A percentile compares a stretch with the other conserved stretches of the same genome.
Conservation (phyloP, 176 grass and related monocot genomes). For the Bolboschoenus planiculmis region DNA sequence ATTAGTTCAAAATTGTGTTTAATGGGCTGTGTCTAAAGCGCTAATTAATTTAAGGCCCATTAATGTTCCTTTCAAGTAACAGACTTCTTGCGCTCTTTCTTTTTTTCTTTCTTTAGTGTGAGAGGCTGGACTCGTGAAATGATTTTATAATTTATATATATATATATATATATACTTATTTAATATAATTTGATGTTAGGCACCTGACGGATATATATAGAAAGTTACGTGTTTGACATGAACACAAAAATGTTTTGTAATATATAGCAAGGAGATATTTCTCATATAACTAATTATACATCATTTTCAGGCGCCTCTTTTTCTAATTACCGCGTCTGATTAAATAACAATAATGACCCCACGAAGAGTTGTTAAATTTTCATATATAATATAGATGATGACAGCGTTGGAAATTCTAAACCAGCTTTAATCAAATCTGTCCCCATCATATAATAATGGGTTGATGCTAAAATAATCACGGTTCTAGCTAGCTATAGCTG, state of each 20-base stretch:
- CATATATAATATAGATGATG: neutral
- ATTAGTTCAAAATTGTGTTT: too few relatives aligned
- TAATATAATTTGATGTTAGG: neutral
- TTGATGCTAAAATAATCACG: neutral
- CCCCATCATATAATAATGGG: neutral
- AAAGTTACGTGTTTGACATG: neutral
- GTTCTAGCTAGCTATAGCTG: too few relatives aligned
- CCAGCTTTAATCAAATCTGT: neutral
- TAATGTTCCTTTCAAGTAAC: neutral
- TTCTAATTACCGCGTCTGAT: neutral
- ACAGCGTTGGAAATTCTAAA: neutral
- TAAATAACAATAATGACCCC: neutral
- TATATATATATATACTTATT: neutral
- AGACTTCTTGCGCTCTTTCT: neutral
- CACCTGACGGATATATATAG: neutral
- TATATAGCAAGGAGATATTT: neutral
- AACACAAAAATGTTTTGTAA: neutral
- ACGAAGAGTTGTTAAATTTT: neutral
- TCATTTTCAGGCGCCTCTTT: neutral
- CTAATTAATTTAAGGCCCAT: neutral
- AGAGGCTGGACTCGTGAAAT: neutral
- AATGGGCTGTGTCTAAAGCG: neutral
- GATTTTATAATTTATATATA: neutral
- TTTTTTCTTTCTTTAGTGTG: neutral
- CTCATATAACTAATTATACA: neutral